Evolutionary conservation across 129 eudicot genomes (phyloP), one percentile per base, ranked within the genome.

Genomic region (Helianthus annuus): DNA sequence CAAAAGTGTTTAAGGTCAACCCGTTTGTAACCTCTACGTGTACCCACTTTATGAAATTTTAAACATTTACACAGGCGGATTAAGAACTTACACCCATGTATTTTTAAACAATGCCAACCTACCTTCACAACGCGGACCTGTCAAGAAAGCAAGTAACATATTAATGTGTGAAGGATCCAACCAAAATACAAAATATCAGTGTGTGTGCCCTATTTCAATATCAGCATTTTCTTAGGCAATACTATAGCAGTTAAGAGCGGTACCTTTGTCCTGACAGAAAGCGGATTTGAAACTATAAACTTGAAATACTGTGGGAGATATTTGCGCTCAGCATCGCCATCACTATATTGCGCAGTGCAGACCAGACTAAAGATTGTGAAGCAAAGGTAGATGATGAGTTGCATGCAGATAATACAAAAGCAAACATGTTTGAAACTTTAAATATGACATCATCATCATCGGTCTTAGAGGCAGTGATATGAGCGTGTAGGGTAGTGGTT

Each of bases 121-220:
- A 94, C 98, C 98, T 94, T 90, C 69, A 90, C 97, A 80, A 71
- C 80, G 69, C 98, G 98, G 78, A 94, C 98, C 97, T 94, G 97
- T 92, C 87, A 54, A 51, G 17, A 78, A 71, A 62, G 38, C 19
- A 68, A 17, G 40, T n/a, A 46, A 34, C 54, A 36, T 2, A 74
- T 77, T 14, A 77, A 76, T 57, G 6, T 38, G 53, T 49, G 54
- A 64, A 66, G 61, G 10, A 70, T 19, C 53, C 0, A 57, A 32
- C 19, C 54, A 39, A 58, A 9, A 16, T 16, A 12, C 32, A 71
- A 64, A 16, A 57, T 6, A 64, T 71, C 8, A 36, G 24, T 52
- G 54, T 15, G 24, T 52, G 54, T 15, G 51, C 53, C 48, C 7
- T 54, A 32, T 64, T 70, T 42, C 16, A 64, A 19, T 14, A 48